Evolutionary conservation across 106 monocot species (phyloP), one percentile per base, ranked within the genome.

Genomic region (Dioscorea dumetorum): DNA sequence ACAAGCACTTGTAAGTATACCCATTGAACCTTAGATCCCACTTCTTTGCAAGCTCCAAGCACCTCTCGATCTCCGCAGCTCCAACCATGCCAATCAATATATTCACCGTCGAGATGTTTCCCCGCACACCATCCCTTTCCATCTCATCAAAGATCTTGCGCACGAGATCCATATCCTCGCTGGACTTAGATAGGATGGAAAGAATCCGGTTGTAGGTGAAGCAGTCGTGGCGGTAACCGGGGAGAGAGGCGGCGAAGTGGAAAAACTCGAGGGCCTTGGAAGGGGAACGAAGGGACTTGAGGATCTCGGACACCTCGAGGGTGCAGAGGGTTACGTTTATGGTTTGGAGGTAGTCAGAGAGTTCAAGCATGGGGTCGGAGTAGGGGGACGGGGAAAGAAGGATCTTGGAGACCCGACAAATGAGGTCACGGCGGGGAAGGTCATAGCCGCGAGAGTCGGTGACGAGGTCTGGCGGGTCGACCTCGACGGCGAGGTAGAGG

Each of bases 181-280:
- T 22, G 54, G 50, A 18, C 19, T 72, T 52, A 12, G 82, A 24
- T 28, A 99, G 60, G 24, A 93, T 76, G 34, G 62, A 16, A 12
- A 99, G 70, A 18, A 90, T 73, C 2, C 99, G 82, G 69, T 99
- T 99, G 79, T 99, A 99, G 68, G 87, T 77, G 79, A 85, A 93
- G 84, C 81, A 87, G 59, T 93, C 90, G 62, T 93, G 93, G 66
- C 76, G 80, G 81, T 79, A 93, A 1, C 74, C 78, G 52, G 84
- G 78, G 53, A 93, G 70, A 8, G 82, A 60, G 48, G 83, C 32
- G 64, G 68, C 77, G 82, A 83, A 99, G 56, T 57, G 78, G 79
- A 93, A 93, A 79, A 90, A 93, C 48, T 70, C 70, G 71, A 99
- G 76, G 63, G 85, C 76, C 8, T 33, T 41, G 31, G 83, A 70